These are phyloP conservation scores for Sechiopsis laciniata DNA, from an alignment of 306 rosid genomes.

Conservation along the genomic window DNA sequence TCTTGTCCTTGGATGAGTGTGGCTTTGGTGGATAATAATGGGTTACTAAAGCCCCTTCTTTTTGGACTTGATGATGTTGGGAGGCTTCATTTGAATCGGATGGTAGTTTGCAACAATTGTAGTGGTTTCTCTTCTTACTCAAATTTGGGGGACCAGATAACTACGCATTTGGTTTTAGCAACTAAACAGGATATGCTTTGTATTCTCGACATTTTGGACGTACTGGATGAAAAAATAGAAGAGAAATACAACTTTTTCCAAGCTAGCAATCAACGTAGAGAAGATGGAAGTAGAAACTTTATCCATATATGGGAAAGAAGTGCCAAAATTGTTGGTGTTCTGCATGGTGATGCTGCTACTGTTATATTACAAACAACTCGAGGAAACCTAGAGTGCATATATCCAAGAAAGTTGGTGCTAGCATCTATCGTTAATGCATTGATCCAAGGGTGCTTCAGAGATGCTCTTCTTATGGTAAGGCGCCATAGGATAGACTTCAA, in stretches of 20 bases:
- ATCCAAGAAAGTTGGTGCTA: conserved; percentile 82
- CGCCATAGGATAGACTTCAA: conserved; percentile 95
- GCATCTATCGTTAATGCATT: conserved; percentile 71
- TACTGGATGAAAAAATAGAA: conserved; percentile 51
- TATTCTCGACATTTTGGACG: conserved; percentile 59
- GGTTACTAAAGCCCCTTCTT: conserved; percentile 47
- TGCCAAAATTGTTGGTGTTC: conserved; percentile 71
- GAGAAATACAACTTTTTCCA: conserved; percentile 45
- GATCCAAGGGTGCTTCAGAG: conserved; percentile 67
- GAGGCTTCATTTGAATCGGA: conserved; percentile 62
- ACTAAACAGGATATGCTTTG: conserved; percentile 84
- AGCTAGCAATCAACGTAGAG: conserved; percentile 40
- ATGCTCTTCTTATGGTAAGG: conserved; percentile 86
- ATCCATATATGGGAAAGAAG: conserved; percentile 92
- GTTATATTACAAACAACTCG: conserved; percentile 67
- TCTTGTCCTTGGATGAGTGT: conserved; percentile 81
- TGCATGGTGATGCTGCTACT: conserved; percentile 89
- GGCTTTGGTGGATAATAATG: conserved; percentile 42
- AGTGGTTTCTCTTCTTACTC: conserved; percentile 79
- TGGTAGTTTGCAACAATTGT: conserved; percentile 74
- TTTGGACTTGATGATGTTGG: conserved; percentile 80
- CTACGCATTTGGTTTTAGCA: conserved; percentile 63
- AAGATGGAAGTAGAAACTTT: conserved; percentile 45
- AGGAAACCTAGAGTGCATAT: conserved; percentile 85
- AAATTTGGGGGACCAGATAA: conserved; percentile 64